Evolutionary conservation across 1,284 basidiomycete genomes (phyloP).

Genomic region (Volvariella surrecta): DNA sequence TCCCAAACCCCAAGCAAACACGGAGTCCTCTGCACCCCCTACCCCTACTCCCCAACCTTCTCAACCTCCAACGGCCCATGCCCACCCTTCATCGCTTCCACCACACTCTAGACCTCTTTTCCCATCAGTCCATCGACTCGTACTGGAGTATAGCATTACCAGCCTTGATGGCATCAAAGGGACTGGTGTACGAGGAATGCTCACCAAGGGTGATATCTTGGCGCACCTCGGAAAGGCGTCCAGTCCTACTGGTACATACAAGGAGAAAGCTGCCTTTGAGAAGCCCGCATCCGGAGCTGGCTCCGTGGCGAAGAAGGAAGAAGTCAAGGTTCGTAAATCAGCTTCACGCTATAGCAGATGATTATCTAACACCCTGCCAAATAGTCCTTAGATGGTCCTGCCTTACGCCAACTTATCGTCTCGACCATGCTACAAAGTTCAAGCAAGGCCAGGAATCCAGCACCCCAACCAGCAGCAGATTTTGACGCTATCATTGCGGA

Average conservation of each 20-base stretch:
- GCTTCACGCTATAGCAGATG: neutral
- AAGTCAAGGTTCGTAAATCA: slow-evolving; percentile 22
- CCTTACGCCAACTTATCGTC: slow-evolving; percentile 67
- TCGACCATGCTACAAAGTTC: slow-evolving; percentile 58
- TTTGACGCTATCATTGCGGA: slow-evolving; percentile 69
- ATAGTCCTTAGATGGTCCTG: slow-evolving; percentile 59
- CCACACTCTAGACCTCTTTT: slow-evolving; percentile 59
- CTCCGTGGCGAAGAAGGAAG: slow-evolving; percentile 23
- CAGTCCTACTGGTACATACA: slow-evolving; percentile 69
- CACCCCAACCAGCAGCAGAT: slow-evolving; percentile 28
- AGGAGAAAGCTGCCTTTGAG: slow-evolving; percentile 25
- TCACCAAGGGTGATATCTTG: slow-evolving; percentile 88
- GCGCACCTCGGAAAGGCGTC: slow-evolving; percentile 76
- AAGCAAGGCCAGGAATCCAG: slow-evolving; percentile 31
- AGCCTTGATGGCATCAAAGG: slow-evolving; percentile 57
- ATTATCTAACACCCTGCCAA: slow-evolving; percentile 3
- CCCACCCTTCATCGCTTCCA: slow-evolving; percentile 23
- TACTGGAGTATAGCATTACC: slow-evolving; percentile 50
- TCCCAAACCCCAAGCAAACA: slow-evolving; percentile 15
- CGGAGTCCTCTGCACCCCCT: slow-evolving; percentile 15
- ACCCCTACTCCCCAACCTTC: slow-evolving; percentile 22
- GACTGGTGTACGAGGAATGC: slow-evolving; percentile 80
- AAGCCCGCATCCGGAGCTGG: slow-evolving; percentile 21
- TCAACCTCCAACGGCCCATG: slow-evolving; percentile 21
- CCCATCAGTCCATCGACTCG: slow-evolving; percentile 69